Base-by-base conservation (phyloP, 176 grass and related monocot genomes). In the Oryza meridionalis region DNA sequence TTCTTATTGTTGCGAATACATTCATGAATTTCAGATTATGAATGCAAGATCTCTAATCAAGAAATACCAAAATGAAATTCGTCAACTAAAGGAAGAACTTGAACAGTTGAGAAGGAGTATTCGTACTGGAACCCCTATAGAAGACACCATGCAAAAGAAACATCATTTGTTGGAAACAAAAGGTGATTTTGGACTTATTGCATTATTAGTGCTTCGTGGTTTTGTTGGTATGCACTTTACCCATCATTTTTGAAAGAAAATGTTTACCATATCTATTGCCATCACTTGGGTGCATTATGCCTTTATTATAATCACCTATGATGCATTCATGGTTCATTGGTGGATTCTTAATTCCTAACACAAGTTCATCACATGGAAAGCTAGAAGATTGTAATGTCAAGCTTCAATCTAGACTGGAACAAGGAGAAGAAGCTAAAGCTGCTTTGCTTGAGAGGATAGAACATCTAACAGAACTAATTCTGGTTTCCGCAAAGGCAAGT, bases 41-140 rank as follows among this genome's bases (percentile, higher is more conserved):
- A 87, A 94, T 90, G 94, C 93, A 66, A 97, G 91, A 67, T 97
- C 94, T 76, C 85, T 97, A 84, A 97, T 97, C 65, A 97, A 97
- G 72, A 94, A 94, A 45, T 94, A 97, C 75, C 94, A 97, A 82
- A 92, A 84, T 93, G 94, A 97, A 88, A 97, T 97, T 72, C 43
- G 72, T 47, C 82, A 76, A 72, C 77, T 97, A 51, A 94, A 97
- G 76, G 87, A 97, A 42, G 94, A 97, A 81, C 73, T 97, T 70
- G 91, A 93, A 76, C 87, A 88, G 40, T 66, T 97, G 77, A 97
- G 93, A 76, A 97, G 77, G 73, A 89, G 91, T 78, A 90, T 94
- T 88, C 76, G 90, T 84, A 86, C 75, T 70, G 79, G 85, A 31
- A 76, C 38, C 91, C 90, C 85, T 24, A 47, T 77, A 27, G 91